Base-by-base conservation (phyloP, 2,329 filamentous ascomycete genomes). In the Fusarium sp. region DNA sequence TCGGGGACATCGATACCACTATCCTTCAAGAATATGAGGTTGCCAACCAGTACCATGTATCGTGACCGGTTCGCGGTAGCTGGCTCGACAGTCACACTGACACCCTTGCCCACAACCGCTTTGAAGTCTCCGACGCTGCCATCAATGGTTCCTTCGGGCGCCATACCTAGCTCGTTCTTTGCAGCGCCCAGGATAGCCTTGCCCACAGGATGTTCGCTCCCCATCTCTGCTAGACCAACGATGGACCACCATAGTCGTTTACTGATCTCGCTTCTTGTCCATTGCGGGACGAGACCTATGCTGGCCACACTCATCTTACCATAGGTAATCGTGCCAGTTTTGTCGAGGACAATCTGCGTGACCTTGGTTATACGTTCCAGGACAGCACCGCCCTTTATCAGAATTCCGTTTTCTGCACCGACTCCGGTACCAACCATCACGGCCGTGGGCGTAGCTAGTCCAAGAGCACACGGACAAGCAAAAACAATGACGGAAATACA, bases 401-500 rank as follows among this genome's bases (percentile, higher is more conserved):
- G 86, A 75, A 99, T 99, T 30, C 96, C 96, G 77, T 97, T 93
- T 82, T 98, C 94, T 6, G 96, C 96, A 56, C 96, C 96, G 33
- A 97, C 91, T 64, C 96, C 96, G 19, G 96, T 98, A 44, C 96
- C 96, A 30, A 99, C 96, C 96, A 99, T 98, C 80, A 99, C 95
- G 4, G 96, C 96, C 0, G 96, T 99, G 4, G 96, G 96, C 2
- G 96, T 98, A n/a, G 95, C 95, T 21, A 99, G 88, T 60, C 96
- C 96, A 21, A 99, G 90, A 3, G 96, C 96, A 80, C 96, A 99
- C 21, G 96, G 96, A 80, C 96, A 99, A 8, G 96, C 96, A 81
- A 99, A 98, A n/a, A 98, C 96, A 79, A 99, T 97, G 75, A 99
- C 96, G 0, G 96, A 97, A 77, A 99, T 99, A 83, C 96, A 98